Evolutionary conservation across 1,284 basidiomycete species (phyloP).

Genomic region (Malassezia nana): DNA sequence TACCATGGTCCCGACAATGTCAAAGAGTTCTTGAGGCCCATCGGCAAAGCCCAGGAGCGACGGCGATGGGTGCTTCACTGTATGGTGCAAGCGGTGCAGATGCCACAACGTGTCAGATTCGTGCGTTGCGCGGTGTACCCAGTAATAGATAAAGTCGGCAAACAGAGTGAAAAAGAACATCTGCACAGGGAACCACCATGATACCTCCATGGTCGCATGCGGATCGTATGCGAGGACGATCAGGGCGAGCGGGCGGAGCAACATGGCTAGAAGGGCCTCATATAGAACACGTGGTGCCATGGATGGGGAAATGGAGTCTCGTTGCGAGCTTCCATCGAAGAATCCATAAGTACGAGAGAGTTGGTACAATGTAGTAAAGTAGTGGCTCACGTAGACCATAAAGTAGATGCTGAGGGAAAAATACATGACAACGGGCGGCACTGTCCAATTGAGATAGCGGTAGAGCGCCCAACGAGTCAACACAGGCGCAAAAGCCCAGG

Average conservation of each 20-base stretch:
- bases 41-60: constrained; percentile 31
- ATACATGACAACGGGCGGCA: constrained; percentile 25
- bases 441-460: constrained; percentile 18
- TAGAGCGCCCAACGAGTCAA: constrained; percentile 23
- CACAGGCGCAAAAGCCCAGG: constrained; percentile 22
- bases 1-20: constrained; percentile 28
- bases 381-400: constrained; percentile 18
- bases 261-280: constrained; percentile 21
- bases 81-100: constrained; percentile 29
- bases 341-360: constrained; percentile 23
- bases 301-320: constrained; percentile 30
- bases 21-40: constrained; percentile 33
- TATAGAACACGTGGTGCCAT: constrained; percentile 20
- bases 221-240: constrained; percentile 30
- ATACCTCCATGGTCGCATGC: constrained; percentile 18
- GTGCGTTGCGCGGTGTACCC: constrained; percentile 40
- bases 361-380: constrained; percentile 17
- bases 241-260: constrained; percentile 25
- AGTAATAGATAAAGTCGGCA: constrained; percentile 37
- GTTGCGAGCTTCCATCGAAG: constrained; percentile 24
- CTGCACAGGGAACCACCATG: constrained; percentile 27
- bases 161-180: constrained; percentile 23
- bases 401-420: constrained; percentile 19
- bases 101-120: constrained; percentile 30
- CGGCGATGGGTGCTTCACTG: constrained; percentile 33